A percentile compares a stretch with the other conserved stretches of the same genome.
Conservation (phyloP, 2,329 filamentous ascomycete genomes). For the Leptographium galeiforme region DNA sequence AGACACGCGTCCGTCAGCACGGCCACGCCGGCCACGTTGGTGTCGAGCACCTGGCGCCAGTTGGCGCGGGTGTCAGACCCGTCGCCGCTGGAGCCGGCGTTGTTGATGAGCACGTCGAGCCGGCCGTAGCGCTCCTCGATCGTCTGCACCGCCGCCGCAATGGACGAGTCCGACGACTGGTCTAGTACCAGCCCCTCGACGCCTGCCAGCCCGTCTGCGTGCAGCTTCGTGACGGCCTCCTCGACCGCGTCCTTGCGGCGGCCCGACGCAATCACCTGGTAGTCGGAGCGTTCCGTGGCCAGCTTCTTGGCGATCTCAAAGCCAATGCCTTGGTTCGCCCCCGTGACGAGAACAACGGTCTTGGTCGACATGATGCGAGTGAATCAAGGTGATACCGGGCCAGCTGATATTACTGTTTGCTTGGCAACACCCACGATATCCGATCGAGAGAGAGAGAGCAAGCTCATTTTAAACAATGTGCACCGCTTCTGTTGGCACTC, state of each 20-base stretch:
- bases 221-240: slow-evolving; percentile 19
- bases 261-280: slow-evolving; percentile 25
- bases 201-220: slow-evolving; percentile 13
- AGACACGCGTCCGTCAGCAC: slow-evolving; percentile 18
- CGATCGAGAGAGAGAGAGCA: no score
- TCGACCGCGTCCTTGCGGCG: slow-evolving; percentile 22
- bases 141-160: slow-evolving; percentile 19
- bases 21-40: slow-evolving; percentile 16
- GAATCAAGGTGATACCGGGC: no score
- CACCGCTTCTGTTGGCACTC: no score
- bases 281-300: slow-evolving; percentile 19
- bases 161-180: slow-evolving; percentile 26
- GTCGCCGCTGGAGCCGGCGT: slow-evolving; percentile 13
- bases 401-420: no score
- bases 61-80: background rate
- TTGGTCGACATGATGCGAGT: slow-evolving; percentile 3
- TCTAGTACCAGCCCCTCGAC: slow-evolving; percentile 27
- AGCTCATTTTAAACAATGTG: no score
- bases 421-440: no score
- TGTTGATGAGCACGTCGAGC: slow-evolving; percentile 21
- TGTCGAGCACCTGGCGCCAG: slow-evolving; percentile 4
- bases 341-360: slow-evolving; percentile 21
- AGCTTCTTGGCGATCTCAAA: slow-evolving; percentile 26
- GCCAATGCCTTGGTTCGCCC: slow-evolving; percentile 29
- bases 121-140: slow-evolving; percentile 19